Evolutionary conservation across 371 early-diverging fungal species (phyloP), one percentile per base, ranked within the genome.

Genomic region (Parasitella parasitica): DNA sequence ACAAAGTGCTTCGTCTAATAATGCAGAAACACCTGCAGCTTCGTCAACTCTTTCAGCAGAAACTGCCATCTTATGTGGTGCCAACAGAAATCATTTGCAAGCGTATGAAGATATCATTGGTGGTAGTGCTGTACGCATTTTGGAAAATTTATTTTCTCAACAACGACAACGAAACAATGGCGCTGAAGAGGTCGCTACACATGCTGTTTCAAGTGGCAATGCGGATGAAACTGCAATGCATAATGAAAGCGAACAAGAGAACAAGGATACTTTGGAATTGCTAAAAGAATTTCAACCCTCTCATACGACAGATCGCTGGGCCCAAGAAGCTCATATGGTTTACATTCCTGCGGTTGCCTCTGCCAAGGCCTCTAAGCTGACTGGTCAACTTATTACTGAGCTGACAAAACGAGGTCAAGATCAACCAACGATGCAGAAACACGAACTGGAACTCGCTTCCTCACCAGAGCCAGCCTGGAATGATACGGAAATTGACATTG

Each of bases 301-400:
- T 72, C 77, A 83, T n/a, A 89, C 91, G 0, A 55, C 74, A 4
- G 91, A 93, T 66, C 84, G 96, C 5, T 95, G 94, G 95, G 74
- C 77, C 30, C 91, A 94, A 63, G 94, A 94, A 69, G 85, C 85
- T 11, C 83, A 86, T 13, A 77, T 93, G 80, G 71, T 90, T 67
- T 91, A 83, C 62, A 91, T 91, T 7, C 53, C 71, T 9, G 46
- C 76, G 4, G 80, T 78, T 1, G 67, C 76, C 8, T 85, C 83
- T 13, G 37, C 26, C 6, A 87, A 80, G 48, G 83, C 88, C 1
- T 50, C 75, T 3, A 66, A 83, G 13, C 57, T 89, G 20, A 48
- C 48, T 18, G 24, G 22, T 22, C 7, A 35, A 3, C 35, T 64
- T 12, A 34, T 57, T 11, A 20, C 39, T 15, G 22, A 38, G 11